Evolutionary conservation across 1,139 yeast species (phyloP).

Genomic region (Casaregolazyma lundiana): DNA sequence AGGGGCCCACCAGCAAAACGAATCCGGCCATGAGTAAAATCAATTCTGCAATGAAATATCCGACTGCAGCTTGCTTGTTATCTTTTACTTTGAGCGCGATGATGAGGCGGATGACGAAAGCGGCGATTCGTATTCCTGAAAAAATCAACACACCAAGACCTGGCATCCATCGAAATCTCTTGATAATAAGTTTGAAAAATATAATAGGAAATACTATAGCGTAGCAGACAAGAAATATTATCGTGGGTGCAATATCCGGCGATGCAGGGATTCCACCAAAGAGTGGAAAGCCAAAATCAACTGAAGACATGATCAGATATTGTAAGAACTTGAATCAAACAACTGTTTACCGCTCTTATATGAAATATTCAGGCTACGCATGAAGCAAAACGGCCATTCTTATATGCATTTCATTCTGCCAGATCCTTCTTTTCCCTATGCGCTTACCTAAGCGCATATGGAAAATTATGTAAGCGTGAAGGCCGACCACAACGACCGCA

Average conservation of each 20-base stretch:
- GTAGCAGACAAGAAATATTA: conserved; percentile 5
- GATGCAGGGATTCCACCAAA: conserved; percentile 9
- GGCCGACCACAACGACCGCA: no score
- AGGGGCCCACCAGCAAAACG: conserved; percentile 5
- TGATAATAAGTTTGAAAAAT: not conserved
- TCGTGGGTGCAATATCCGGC: conserved; percentile 8
- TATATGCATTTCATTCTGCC: not conserved
- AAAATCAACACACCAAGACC: conserved; percentile 5
- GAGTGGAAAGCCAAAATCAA: conserved; percentile 5
- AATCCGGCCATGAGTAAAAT: conserved; percentile 11
- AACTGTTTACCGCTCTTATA: not conserved
- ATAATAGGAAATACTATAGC: conserved; percentile 1
- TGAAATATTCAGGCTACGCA: no score
- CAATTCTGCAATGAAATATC: conserved; percentile 7
- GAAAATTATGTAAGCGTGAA: not conserved
- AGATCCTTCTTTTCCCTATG: not conserved
- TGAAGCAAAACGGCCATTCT: no score
- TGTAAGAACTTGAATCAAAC: no score
- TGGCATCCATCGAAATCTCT: not conserved
- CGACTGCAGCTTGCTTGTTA: not conserved
- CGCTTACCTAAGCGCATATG: not conserved
- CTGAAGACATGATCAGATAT: not conserved
- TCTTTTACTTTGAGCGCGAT: conserved; percentile 8
- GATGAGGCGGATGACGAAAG: conserved; percentile 4
- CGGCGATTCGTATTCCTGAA: conserved; percentile 8